Conservation (phyloP, 192 early-diverging fungal genomes). For the Phlyctochytrium arcticum region DNA sequence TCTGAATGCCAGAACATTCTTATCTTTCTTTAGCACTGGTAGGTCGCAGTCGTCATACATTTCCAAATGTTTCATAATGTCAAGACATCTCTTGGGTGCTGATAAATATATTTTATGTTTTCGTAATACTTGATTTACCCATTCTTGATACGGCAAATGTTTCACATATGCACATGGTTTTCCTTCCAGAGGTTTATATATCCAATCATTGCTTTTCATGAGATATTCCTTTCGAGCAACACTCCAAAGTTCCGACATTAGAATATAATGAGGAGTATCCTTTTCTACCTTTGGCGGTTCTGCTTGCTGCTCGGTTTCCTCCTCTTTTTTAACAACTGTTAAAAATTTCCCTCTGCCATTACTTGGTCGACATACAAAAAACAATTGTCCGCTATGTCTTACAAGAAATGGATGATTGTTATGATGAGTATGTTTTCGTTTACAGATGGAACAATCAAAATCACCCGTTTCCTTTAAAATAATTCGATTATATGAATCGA, state of each 20-base stretch:
- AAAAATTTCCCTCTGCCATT: neutral
- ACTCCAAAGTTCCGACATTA: slow-evolving; percentile 4
- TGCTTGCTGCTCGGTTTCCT: neutral
- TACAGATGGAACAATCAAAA: slow-evolving; percentile 10
- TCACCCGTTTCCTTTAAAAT: slow-evolving; percentile 10
- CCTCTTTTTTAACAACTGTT: neutral
- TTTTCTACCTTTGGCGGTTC: too few relatives aligned
- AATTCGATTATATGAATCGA: slow-evolving; percentile 6
- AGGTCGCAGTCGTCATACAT: slow-evolving; percentile 2
- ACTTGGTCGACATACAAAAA: slow-evolving; percentile 10
- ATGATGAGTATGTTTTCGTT: slow-evolving; percentile 10
- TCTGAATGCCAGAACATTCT: slow-evolving; percentile 4
- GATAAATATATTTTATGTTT: neutral
- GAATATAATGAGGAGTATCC: slow-evolving; percentile 1
- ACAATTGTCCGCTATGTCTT: neutral
- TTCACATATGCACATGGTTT: slow-evolving; percentile 2
- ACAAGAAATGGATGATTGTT: slow-evolving; percentile 20
- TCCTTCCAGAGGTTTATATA: slow-evolving; percentile 2
- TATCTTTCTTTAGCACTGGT: neutral
- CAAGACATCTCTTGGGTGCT: neutral
- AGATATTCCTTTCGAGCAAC: neutral
- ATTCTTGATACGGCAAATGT: neutral
- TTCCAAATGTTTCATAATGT: slow-evolving; percentile 6
- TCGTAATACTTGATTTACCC: neutral
- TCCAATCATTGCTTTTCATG: neutral